These are phyloP conservation scores for Erigeron canadensis DNA, from an alignment of 129 eudicot genomes.

Conservation along the genomic window DNA sequence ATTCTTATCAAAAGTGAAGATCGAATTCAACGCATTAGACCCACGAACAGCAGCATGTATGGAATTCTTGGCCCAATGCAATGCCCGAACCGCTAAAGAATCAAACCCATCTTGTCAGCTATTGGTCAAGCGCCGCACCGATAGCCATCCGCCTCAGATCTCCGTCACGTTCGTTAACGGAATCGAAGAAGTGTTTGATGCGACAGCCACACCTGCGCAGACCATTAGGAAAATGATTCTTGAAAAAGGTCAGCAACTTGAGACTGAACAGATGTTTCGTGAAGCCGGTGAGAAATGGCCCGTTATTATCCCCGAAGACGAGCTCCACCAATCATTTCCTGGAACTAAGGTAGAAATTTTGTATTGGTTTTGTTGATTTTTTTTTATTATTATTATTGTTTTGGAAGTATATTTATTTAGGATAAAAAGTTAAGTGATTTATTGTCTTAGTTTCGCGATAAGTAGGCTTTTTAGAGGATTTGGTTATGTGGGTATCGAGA, in stretches of 20 bases:
- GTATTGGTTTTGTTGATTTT: too few species aligned
- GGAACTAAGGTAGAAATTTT: constrained; percentile 82
- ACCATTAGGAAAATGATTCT: constrained; percentile 73
- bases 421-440: too few species aligned
- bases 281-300: constrained; percentile 98
- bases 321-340: constrained; percentile 47
- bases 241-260: constrained; percentile 69
- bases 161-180: constrained; percentile 87
- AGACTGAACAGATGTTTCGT: constrained; percentile 89
- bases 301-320: constrained; percentile 70
- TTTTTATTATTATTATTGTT: background rate
- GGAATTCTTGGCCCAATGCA: constrained; percentile 96
- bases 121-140: constrained; percentile 89
- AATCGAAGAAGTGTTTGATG: constrained; percentile 80
- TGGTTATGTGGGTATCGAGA: too few species aligned
- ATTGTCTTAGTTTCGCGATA: too few species aligned
- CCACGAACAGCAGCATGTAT: constrained; percentile 88
- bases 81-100: constrained; percentile 84
- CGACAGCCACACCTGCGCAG: constrained; percentile 82
- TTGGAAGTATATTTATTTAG: too few species aligned
- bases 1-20: constrained; percentile 74
- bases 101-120: constrained; percentile 86
- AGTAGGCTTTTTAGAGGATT: too few species aligned
- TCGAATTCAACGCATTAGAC: constrained; percentile 94
- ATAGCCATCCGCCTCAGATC: constrained; percentile 86